Percentiles rank a stretch among this genome's conserved stretches.
Evolutionary conservation across 768 basidiomycete genomes (phyloP).

Genomic region (Hydnomerulius pinastri): DNA sequence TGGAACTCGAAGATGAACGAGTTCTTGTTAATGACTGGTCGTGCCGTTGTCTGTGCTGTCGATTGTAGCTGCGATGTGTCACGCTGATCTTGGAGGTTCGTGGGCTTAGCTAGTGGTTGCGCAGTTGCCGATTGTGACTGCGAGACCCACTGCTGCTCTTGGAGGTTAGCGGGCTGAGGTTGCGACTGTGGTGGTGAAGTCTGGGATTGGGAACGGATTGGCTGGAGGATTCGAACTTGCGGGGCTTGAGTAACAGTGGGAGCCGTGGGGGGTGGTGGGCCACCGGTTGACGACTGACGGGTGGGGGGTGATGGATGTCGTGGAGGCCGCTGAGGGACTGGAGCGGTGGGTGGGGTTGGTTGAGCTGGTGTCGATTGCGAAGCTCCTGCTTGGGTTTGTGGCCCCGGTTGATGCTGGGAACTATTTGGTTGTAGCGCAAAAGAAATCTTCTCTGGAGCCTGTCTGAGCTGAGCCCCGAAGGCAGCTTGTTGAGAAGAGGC

Average conservation of each 20-base stretch:
- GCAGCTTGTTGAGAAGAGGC: conserved; percentile 1
- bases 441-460: background rate
- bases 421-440: background rate
- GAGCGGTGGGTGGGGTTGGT: background rate
- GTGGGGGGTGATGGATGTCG: background rate
- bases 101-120: too few species aligned
- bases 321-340: background rate
- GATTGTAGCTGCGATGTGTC: too few species aligned
- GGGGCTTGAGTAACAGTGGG: conserved; percentile 1
- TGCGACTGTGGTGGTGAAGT: background rate
- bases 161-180: conserved; percentile 2
- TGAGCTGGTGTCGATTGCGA: background rate
- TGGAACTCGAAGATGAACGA: conserved; percentile 26
- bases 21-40: conserved; percentile 7
- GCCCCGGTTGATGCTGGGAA: conserved; percentile 3
- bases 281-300: background rate
- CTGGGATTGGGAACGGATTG: background rate
- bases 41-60: conserved; percentile 2
- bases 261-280: too few species aligned
- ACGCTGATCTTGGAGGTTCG: too few species aligned
- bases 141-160: conserved; percentile 1
- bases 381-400: background rate
- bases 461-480: background rate
- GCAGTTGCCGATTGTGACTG: background rate
- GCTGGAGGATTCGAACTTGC: background rate